A percentile compares a stretch with the other conserved stretches of the same genome.
Evolutionary conservation across 108 stramenopile species (phyloP).

Genomic region (Asterionellopsis glacialis): DNA sequence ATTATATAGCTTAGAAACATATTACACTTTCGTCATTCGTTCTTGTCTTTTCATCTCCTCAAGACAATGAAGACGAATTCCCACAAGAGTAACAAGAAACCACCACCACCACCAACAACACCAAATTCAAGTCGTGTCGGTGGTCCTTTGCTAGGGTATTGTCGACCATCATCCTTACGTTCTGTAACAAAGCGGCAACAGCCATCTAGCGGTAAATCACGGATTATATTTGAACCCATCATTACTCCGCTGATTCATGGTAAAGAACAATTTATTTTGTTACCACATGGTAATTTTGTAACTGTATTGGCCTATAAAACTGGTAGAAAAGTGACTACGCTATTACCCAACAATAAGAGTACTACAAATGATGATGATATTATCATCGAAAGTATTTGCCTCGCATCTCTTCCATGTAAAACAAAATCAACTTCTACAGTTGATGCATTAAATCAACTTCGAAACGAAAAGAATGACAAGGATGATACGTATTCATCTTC

Average conservation of each 20-base stretch:
- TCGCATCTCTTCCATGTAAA: conserved; percentile 6
- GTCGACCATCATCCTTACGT: no score
- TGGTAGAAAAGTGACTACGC: conserved; percentile 24
- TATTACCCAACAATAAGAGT: conserved; percentile 11
- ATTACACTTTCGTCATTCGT: no score
- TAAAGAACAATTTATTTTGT: conserved; percentile 35
- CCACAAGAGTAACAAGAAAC: no score
- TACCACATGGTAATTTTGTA: conserved; percentile 32
- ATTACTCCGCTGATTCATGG: conserved; percentile 22
- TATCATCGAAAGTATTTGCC: conserved; percentile 19
- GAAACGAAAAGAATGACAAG: conserved; percentile 12
- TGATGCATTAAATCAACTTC: conserved; percentile 18
- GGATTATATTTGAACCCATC: conserved; percentile 23
- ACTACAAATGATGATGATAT: conserved; percentile 6
- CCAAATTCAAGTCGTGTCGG: no score
- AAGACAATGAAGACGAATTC: no score
- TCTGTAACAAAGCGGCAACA: no score
- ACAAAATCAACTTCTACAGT: conserved; percentile 12
- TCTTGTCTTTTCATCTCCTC: no score
- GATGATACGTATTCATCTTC: background rate
- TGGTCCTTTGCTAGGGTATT: no score
- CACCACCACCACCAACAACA: no score
- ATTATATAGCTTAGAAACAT: no score
- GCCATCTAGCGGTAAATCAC: no score
- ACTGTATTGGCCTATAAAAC: conserved; percentile 37